Base-by-base conservation (phyloP, 1,284 basidiomycete species). In the Trametes hirsuta region DNA sequence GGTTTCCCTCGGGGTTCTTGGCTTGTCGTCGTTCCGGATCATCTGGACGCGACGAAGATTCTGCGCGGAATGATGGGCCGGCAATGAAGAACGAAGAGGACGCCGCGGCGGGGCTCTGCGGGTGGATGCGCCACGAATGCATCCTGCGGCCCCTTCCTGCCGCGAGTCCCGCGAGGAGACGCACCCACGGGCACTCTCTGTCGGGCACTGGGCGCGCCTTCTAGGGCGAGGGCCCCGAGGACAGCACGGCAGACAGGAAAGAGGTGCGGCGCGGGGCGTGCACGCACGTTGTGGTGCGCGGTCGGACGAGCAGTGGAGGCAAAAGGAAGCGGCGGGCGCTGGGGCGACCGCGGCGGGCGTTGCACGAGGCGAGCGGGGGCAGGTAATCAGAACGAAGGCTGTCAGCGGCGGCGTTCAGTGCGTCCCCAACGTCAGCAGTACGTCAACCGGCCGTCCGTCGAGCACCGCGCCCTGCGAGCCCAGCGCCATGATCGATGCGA, bases 401-500 rank as follows among this genome's bases (percentile, higher is more conserved):
- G 65, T 62, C 65, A 61, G 35, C 35, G 45, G 36, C 49, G 59
- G 57, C 52, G 65, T 61, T 63, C 65, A 55, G 46, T 62, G 47
- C 54, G 47, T 61, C 50, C 44, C n/a, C 55, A 56, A 64, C 62
- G 68, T 68, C 68, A 69, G 55, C 47, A 62, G 62, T 69, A 67
- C 68, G 68, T 69, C 68, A 69, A 60, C 41, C 50, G 56, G 50
- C 53, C 49, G 44, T 39, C 30, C 44, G 59, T 58, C 54, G 48
- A 35, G 55, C 50, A 50, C 53, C 53, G 59, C 62, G 14, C 54
- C 55, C 49, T 30, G 52, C 55, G 54, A 41, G 49, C 55, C 41
- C 60, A 49, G 66, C 68, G 66, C 63, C 37, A 54, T 54, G 68
- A 69, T 67, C 55, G 59, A 61, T 64, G 55, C 61, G 68, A 69